Evolutionary conservation across 345 rosid species (phyloP), one percentile per base, ranked within the genome.

Genomic region (Kandelia obovata): DNA sequence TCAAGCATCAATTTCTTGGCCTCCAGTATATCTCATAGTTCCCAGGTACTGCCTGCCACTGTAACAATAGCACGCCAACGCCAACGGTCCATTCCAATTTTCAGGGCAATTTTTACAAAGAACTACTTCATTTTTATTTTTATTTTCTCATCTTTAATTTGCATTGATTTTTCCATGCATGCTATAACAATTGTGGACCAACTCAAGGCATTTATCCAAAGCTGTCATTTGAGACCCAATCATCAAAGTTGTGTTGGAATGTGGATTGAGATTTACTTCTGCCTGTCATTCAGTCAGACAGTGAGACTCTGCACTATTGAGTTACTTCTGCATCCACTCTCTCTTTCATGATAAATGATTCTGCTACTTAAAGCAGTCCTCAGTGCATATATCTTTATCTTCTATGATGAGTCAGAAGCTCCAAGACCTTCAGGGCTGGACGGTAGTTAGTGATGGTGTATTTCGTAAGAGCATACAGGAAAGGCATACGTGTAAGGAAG

Each of bases 141-240:
- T 37, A 8, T 37, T 37, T 61, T 69, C 77, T 63, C 71, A 70
- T 32, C 73, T 76, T 70, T 55, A 87, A 63, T 59, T 83, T 46
- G 80, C 80, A 60, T 64, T 80, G 17, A 73, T 69, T 76, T 73
- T 69, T 82, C 80, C 53, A 73, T 77, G 74, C 87, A 80, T 69
- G 76, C 83, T 61, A 77, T 80, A 15, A 84, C 56, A 51, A 76
- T 76, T 58, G 67, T 73, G 30, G 75, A 70, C 69, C 73, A 80
- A 61, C 80, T 80, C 7, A 81, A 71, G 76, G 75, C 77, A 64
- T 77, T 61, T 75, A 79, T 82, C 62, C 77, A 66, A 35, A 66
- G 72, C 20, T 57, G 52, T 68, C 73, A 69, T 61, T 19, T 61
- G 68, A 76, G 83, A 62, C 73, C 77, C 58, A 75, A 68, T 63